A percentile compares a stretch with the other conserved stretches of the same genome.
These are phyloP conservation scores for Moesziomyces sp. DNA, from an alignment of 1,284 basidiomycete species.

Conservation along the genomic window DNA sequence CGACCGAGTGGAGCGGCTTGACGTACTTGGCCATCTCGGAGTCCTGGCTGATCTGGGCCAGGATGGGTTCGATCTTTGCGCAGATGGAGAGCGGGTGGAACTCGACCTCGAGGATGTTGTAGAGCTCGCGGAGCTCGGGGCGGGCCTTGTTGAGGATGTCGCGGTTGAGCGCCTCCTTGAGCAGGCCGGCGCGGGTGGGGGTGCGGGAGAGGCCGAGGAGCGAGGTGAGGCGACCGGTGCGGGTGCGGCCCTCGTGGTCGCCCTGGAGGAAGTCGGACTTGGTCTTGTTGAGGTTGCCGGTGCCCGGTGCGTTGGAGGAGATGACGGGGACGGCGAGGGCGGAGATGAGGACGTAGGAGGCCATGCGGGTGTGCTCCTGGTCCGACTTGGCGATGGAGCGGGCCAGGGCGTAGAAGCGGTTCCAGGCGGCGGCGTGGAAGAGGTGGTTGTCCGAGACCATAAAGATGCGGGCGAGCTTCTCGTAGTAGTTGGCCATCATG, in stretches of 20 bases:
- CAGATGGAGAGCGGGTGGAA: constrained; percentile 95
- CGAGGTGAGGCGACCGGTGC: constrained; percentile 81
- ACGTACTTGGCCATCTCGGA: constrained; percentile 74
- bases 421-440: constrained; percentile 97
- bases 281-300: constrained; percentile 72
- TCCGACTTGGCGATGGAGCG: constrained; percentile 69
- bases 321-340: constrained; percentile 94
- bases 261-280: constrained; percentile 74
- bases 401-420: constrained; percentile 74
- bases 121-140: constrained; percentile 82
- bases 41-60: constrained; percentile 70
- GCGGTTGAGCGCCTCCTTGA: constrained; percentile 73
- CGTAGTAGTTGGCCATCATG: constrained; percentile 99
- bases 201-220: constrained; percentile 86
- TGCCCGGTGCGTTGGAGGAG: constrained; percentile 70
- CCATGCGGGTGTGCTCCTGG: constrained; percentile 83
- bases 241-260: constrained; percentile 70
- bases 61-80: constrained; percentile 82
- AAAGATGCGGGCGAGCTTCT: constrained; percentile 96
- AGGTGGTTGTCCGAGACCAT: constrained; percentile 84
- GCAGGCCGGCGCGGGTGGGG: constrained; percentile 85
- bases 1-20: constrained; percentile 87
- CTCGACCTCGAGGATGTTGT: constrained; percentile 90
- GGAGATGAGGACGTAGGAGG: constrained; percentile 90
- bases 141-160: constrained; percentile 85